A percentile compares a stretch with the other conserved stretches of the same genome.
These are phyloP conservation scores for Multifurca ochricompacta DNA, from an alignment of 768 basidiomycete genomes.

Conservation along the genomic window DNA sequence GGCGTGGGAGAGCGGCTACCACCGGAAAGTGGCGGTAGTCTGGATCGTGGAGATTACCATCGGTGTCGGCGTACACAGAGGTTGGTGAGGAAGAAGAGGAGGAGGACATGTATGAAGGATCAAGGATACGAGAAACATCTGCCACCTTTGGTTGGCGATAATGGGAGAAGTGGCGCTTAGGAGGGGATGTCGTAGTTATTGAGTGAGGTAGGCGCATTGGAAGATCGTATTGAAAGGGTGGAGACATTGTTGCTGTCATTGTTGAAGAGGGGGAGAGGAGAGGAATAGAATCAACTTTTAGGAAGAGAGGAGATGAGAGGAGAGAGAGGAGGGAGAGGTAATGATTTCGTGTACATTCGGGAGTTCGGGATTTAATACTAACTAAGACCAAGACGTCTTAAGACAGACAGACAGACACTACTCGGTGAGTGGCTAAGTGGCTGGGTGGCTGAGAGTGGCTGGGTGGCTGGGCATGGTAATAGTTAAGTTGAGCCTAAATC, in stretches of 20 bases:
- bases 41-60: constrained; percentile 59
- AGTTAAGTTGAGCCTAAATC: neutral
- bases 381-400: too few relatives aligned
- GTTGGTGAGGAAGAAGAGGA: constrained; percentile 25
- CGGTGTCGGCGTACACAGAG: constrained; percentile 49
- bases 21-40: constrained; percentile 59
- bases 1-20: constrained; percentile 24
- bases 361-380: too few relatives aligned
- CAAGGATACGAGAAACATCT: constrained; percentile 57
- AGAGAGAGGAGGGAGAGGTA: neutral
- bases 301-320: neutral
- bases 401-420: too few relatives aligned
- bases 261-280: neutral
- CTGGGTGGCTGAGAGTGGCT: neutral
- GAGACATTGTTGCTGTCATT: constrained; percentile 13
- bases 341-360: too few relatives aligned
- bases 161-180: constrained; percentile 16
- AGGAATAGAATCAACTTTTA: neutral
- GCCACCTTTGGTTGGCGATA: constrained; percentile 26
- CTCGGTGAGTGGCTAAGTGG: too few relatives aligned
- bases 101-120: constrained; percentile 48
- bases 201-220: constrained; percentile 25
- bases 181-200: constrained; percentile 31
- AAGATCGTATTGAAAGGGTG: constrained; percentile 22
- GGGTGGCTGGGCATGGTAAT: constrained; percentile 14